Evolutionary conservation across 192 early-diverging fungal genomes (phyloP), one percentile per base, ranked within the genome.

Genomic region (Coemansia sp.): DNA sequence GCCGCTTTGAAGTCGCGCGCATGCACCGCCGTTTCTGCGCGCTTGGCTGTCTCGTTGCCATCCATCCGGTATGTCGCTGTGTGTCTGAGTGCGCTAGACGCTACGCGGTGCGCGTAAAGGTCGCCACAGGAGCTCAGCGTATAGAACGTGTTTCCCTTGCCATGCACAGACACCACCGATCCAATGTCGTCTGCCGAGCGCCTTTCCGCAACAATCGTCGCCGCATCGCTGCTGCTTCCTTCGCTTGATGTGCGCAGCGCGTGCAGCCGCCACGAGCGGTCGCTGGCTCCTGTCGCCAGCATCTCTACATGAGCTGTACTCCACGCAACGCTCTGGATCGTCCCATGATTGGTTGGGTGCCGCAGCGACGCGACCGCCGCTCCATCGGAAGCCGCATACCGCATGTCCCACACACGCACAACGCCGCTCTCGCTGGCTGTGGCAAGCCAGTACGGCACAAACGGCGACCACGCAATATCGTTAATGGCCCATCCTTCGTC

Each of bases 371-470:
- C 48, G 9, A 66, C 75, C 2, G 63, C 49, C 13, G 75, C 65
- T 20, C 70, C 70, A 46, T 73, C 82, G 0, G 85, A 82, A 13
- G 80, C 74, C 5, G 77, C 54, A 60, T 84, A 89, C 10, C 91
- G 81, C 52, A 92, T 59, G 53, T 92, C 91, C 91, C 91, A 92
- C 9, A 92, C 58, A 14, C 86, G 80, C 34, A 87, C 87, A 0
- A 79, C 72, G 0, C 78, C 79, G 66, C 84, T 83, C 41, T 88
- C 87, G 65, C 85, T 86, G 20, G 81, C 75, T 6, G 79, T 84
- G 0, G 90, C 89, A 52, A 92, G 64, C 91, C 89, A 91, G 69
- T 90, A 89, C 14, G 91, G 91, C 52, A 90, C 69, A 65, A 89
- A 90, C 23, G 90, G 89, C 62, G 85, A 89, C 84, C 90, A 91